Percentiles rank a stretch among this genome's conserved stretches.
Conservation (phyloP, 202 grass and related monocot species). For the Dendrocalamus latiflorus region DNA sequence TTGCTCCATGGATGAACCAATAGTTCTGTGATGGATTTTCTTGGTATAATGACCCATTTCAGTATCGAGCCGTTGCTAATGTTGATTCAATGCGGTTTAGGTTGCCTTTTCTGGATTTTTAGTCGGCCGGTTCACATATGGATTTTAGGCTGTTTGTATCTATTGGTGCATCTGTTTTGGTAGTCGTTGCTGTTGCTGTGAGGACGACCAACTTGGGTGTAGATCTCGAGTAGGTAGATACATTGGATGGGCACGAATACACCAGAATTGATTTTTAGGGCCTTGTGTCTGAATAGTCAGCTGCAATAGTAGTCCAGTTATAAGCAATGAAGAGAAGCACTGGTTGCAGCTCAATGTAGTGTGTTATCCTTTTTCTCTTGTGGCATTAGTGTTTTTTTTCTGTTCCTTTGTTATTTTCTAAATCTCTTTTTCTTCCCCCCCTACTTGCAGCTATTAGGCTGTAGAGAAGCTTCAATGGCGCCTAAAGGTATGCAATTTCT, state of each 20-base stretch:
- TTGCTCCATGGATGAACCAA: background rate
- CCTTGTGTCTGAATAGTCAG: background rate
- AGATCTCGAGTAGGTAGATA: background rate
- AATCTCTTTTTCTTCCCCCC: background rate
- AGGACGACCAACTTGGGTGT: background rate
- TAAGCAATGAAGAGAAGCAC: background rate
- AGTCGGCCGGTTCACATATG: background rate
- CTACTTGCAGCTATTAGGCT: background rate
- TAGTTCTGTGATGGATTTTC: background rate
- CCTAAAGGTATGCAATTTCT: background rate
- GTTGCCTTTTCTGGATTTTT: background rate
- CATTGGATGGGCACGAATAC: background rate
- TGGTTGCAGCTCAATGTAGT: background rate
- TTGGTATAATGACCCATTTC: background rate
- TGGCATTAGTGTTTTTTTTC: background rate
- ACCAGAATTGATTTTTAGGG: background rate
- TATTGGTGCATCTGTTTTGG: background rate
- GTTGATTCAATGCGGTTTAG: background rate
- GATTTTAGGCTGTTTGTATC: background rate
- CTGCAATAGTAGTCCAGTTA: background rate
- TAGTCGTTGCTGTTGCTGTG: background rate
- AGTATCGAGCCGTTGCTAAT: background rate
- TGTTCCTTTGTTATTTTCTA: background rate
- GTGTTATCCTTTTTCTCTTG: background rate
- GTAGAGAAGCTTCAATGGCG: background rate